phyloP scores from a whole-genome alignment of 805 yeast genomes.

The Jamesozyma hellenica region DNA sequence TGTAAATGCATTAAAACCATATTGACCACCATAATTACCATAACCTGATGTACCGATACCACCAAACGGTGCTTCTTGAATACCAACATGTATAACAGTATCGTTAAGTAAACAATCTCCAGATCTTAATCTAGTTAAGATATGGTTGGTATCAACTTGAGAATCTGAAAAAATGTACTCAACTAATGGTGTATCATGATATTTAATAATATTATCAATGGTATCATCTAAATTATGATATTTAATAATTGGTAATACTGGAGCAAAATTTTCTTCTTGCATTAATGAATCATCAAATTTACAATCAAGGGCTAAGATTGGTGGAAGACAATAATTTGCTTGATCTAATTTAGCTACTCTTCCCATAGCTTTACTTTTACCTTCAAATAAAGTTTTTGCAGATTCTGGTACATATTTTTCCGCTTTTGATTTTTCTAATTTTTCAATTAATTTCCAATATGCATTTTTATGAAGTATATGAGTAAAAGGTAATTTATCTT shows the following conservation, averaged over 20 bases:
- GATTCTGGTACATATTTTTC: conserved; percentile 4
- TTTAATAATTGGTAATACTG: conserved; percentile 64
- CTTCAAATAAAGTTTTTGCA: not conserved
- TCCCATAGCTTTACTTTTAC: not conserved
- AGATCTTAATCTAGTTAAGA: conserved; percentile 49
- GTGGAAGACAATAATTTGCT: conserved; percentile 46
- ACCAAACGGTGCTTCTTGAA: conserved; percentile 72
- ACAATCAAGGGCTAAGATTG: conserved; percentile 62
- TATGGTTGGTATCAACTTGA: conserved; percentile 37
- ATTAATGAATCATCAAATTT: conserved; percentile 58
- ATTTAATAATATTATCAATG: conserved; percentile 33
- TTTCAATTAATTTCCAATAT: conserved; percentile 36
- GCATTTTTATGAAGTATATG: conserved; percentile 53
- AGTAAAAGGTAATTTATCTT: conserved; percentile 35
- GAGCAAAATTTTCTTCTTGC: conserved; percentile 76
- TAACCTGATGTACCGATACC: conserved; percentile 80
- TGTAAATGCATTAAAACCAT: conserved; percentile 61
- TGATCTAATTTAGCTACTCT: conserved; percentile 1
- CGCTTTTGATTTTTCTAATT: conserved; percentile 45
- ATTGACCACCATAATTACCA: conserved; percentile 73
- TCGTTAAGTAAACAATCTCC: conserved; percentile 70
- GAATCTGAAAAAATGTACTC: conserved; percentile 54
- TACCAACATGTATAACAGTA: conserved; percentile 57
- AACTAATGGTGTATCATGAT: conserved; percentile 74
- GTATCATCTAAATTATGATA: conserved; percentile 39